Conservation (phyloP, 2,329 filamentous ascomycete genomes). For the Fonsecaea monophora region DNA sequence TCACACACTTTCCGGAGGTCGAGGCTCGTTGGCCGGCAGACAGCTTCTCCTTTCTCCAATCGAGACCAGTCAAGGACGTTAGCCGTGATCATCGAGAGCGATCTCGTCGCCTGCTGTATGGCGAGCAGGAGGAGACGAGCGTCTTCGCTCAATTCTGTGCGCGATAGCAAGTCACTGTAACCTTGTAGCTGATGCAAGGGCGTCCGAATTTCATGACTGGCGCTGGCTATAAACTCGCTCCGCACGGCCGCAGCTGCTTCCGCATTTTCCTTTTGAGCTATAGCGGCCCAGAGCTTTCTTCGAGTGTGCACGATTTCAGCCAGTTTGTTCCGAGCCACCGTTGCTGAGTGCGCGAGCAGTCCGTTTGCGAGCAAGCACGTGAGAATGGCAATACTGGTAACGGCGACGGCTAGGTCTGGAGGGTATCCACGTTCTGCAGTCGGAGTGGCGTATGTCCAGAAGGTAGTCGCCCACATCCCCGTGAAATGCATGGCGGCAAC, state of each 20-base stretch:
- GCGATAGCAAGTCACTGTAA: slow-evolving; percentile 46
- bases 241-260: slow-evolving; percentile 45
- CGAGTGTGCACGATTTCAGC: slow-evolving; percentile 45
- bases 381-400: slow-evolving; percentile 44
- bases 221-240: slow-evolving; percentile 47
- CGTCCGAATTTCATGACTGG: slow-evolving; percentile 48
- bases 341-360: slow-evolving; percentile 46
- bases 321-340: slow-evolving; percentile 46
- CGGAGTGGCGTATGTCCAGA: slow-evolving; percentile 42
- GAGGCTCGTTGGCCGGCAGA: slow-evolving; percentile 43
- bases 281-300: slow-evolving; percentile 45
- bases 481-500: slow-evolving; percentile 49
- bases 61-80: slow-evolving; percentile 49
- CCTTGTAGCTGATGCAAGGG: slow-evolving; percentile 48
- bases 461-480: slow-evolving; percentile 44
- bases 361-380: slow-evolving; percentile 48
- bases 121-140: slow-evolving; percentile 43
- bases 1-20: slow-evolving; percentile 46
- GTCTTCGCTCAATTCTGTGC: slow-evolving; percentile 44
- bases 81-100: slow-evolving; percentile 47
- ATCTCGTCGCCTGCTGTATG: slow-evolving; percentile 47
- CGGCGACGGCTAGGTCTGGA: slow-evolving; percentile 42
- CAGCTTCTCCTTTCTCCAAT: slow-evolving; percentile 45
- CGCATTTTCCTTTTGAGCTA: slow-evolving; percentile 46
- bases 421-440: slow-evolving; percentile 44